Evolutionary conservation across 805 yeast genomes (phyloP), one percentile per base, ranked within the genome.

Genomic region (Yarrowia yakushimensis): DNA sequence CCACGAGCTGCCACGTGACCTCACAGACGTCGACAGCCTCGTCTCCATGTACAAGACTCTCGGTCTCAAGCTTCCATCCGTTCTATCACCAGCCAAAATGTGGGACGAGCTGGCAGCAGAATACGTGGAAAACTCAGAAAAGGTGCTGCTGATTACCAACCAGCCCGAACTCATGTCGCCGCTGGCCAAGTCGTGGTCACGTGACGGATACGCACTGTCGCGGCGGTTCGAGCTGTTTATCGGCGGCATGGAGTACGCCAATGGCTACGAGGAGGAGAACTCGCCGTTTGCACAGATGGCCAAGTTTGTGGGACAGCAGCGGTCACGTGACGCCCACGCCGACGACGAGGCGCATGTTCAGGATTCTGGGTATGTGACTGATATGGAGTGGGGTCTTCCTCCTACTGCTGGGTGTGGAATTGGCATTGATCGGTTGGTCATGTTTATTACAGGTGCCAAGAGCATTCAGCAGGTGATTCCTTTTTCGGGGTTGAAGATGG

Each of bases 371-470:
- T 94, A 84, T 71, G 82, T 91, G 0, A 79, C 82, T 43, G 82
- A 86, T 15, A 85, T 94, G 92, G 93, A 90, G 70, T 89, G 86
- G 81, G 98, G 97, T 1, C 81, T 94, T 76, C 97, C 98, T 3
- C 99, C 99, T 0, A 93, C 97, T 3, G 98, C 96, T 1, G 99
- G 99, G 0, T 89, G 97, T 89, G 99, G 99, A 0, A 76, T 96
- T 64, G 99, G 99, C 0, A 80, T 94, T 20, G 99, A 94, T 70
- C 74, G 99, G 61, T 73, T 94, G 36, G 85, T 86, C 60, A 90
- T 93, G 97, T 73, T 90, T 18, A 75, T 93, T 31, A 80, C 87
- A 4, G 85, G 82, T 0, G 74, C 81, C 41, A 76, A 76, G 20
- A 77, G 96, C 28, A 91, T 94, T n/a, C 65, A 66, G 30, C 68